Percentiles rank a stretch among this genome's conserved stretches.
These are phyloP conservation scores for Saccharomyces eubayanus DNA, from an alignment of 805 yeast species.

Conservation along the genomic window DNA sequence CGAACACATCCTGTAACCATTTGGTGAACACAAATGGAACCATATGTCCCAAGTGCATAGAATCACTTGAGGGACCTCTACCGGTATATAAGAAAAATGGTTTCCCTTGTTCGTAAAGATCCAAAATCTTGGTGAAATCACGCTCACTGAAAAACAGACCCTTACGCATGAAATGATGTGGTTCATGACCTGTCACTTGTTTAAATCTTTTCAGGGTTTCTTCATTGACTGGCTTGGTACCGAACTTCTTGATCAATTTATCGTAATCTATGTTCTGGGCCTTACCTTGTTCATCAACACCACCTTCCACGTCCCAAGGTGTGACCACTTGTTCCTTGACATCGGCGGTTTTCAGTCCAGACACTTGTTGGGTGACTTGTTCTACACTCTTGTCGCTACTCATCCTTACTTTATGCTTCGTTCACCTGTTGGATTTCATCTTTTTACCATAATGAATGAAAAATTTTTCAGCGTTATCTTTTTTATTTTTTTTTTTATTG, in stretches of 20 bases:
- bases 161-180: slow-evolving; percentile 82
- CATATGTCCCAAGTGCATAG: slow-evolving; percentile 96
- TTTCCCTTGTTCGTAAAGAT: slow-evolving; percentile 86
- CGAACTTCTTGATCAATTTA: slow-evolving; percentile 77
- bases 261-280: slow-evolving; percentile 90
- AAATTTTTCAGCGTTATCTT: not conserved
- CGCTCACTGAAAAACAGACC: slow-evolving; percentile 92
- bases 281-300: slow-evolving; percentile 81
- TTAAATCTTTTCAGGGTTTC: slow-evolving; percentile 73
- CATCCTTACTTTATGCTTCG: not conserved
- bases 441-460: not conserved
- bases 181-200: slow-evolving; percentile 77
- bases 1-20: slow-evolving; percentile 97
- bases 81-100: slow-evolving; percentile 95
- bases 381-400: slow-evolving; percentile 3
- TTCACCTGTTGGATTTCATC: not conserved
- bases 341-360: slow-evolving; percentile 11
- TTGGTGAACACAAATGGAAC: slow-evolving; percentile 91
- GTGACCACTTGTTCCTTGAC: slow-evolving; percentile 55
- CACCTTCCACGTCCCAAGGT: slow-evolving; percentile 99
- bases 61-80: slow-evolving; percentile 90
- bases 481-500: not conserved
- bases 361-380: slow-evolving; percentile 16
- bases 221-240: slow-evolving; percentile 61
- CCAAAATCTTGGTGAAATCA: slow-evolving; percentile 69